These are phyloP conservation scores for Gnomoniopsis smithogilvyi DNA, from an alignment of 2,329 filamentous ascomycete species.

Conservation along the genomic window DNA sequence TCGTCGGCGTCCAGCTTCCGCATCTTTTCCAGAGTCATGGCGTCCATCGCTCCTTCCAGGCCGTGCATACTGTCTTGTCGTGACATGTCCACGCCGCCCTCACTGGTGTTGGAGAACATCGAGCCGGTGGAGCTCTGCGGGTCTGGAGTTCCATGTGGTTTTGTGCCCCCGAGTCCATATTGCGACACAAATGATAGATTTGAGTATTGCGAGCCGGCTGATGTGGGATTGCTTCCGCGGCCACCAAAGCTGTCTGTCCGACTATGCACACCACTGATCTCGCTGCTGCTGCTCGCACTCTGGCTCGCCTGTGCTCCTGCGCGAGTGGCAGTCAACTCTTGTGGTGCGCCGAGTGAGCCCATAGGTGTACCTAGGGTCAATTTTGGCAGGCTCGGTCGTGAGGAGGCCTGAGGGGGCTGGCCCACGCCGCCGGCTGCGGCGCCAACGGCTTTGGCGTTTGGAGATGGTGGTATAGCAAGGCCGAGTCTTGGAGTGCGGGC, in stretches of 20 bases:
- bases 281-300: slow-evolving; percentile 74
- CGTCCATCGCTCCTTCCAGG: slow-evolving; percentile 68
- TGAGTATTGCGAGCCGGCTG: slow-evolving; percentile 84
- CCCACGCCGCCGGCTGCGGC: slow-evolving; percentile 33
- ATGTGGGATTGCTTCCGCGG: slow-evolving; percentile 75
- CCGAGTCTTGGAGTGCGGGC: slow-evolving; percentile 74
- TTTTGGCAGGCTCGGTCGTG: slow-evolving; percentile 68
- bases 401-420: slow-evolving; percentile 32
- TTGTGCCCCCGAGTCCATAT: slow-evolving; percentile 63
- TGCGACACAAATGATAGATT: slow-evolving; percentile 75
- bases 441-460: slow-evolving; percentile 73
- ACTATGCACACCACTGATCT: slow-evolving; percentile 75
- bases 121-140: slow-evolving; percentile 86
- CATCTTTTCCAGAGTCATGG: slow-evolving; percentile 77
- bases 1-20: slow-evolving; percentile 88
- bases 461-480: slow-evolving; percentile 85
- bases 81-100: slow-evolving; percentile 75
- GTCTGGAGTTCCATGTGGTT: slow-evolving; percentile 70
- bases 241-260: slow-evolving; percentile 81
- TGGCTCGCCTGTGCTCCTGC: slow-evolving; percentile 54
- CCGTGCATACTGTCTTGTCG: slow-evolving; percentile 77
- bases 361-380: slow-evolving; percentile 85
- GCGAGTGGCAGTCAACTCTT: slow-evolving; percentile 58
- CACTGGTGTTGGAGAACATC: slow-evolving; percentile 76
- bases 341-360: slow-evolving; percentile 71